These are phyloP conservation scores for Mariannaea sp. DNA, from an alignment of 2,329 filamentous ascomycete species.

Conservation along the genomic window DNA sequence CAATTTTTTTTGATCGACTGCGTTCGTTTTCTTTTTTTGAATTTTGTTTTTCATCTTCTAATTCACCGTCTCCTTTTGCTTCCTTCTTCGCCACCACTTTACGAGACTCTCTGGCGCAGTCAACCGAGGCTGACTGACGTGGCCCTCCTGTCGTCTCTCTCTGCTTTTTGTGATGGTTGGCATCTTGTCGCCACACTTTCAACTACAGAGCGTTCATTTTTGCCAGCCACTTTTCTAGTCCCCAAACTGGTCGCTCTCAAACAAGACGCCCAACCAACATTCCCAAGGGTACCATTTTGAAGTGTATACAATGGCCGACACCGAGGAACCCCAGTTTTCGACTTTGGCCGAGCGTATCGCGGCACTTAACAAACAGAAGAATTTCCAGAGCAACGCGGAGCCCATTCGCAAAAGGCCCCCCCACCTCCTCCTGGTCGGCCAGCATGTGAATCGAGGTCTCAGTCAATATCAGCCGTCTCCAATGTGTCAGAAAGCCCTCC, in stretches of 20 bases:
- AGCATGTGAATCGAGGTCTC: constrained; percentile 42
- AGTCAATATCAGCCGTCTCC: constrained; percentile 45
- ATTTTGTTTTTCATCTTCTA: background rate
- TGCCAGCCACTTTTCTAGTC: background rate
- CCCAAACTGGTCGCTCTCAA: background rate
- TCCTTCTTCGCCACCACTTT: background rate
- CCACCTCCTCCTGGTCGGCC: constrained; percentile 50
- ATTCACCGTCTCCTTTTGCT: background rate
- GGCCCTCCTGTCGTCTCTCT: constrained; percentile 4
- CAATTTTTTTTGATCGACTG: constrained; percentile 1
- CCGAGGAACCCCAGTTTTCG: constrained; percentile 65
- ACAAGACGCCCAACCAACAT: background rate
- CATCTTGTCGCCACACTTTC: background rate
- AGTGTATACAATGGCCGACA: constrained; percentile 57
- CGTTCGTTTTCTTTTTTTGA: background rate
- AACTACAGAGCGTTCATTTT: background rate
- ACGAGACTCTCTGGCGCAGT: background rate
- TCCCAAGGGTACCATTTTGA: background rate
- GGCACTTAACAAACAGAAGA: constrained; percentile 65
- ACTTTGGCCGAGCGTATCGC: constrained; percentile 67
- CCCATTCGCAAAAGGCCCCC: constrained; percentile 50
- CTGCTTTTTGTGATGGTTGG: background rate
- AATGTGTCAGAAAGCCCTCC: constrained; percentile 30
- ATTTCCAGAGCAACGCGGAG: constrained; percentile 53
- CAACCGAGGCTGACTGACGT: constrained; percentile 2